Percentiles rank a stretch among this genome's conserved stretches.
Conservation (phyloP, 163 green algal genomes). For the Coccomyxa subellipsoidea region DNA sequence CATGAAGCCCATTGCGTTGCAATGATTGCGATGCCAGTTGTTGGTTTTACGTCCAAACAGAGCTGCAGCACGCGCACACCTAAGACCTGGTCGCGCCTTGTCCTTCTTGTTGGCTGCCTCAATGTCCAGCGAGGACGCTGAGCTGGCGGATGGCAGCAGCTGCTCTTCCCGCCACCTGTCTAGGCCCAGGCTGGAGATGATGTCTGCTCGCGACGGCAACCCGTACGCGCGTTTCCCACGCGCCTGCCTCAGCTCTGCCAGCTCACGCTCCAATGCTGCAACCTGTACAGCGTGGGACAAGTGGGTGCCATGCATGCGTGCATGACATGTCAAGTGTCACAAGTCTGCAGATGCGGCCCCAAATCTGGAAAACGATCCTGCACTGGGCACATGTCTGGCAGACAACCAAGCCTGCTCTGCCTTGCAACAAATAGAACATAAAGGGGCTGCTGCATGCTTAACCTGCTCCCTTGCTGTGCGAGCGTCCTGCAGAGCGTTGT, state of each 20-base stretch:
- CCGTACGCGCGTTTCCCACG: background rate
- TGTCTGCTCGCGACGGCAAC: conserved; percentile 1
- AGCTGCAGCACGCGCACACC: background rate
- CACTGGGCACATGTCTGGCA: background rate
- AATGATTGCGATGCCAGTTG: too few relatives aligned
- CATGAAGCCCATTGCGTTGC: too few relatives aligned
- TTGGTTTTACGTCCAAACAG: too few relatives aligned
- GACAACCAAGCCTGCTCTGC: too few relatives aligned
- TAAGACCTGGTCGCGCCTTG: background rate
- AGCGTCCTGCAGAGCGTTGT: background rate
- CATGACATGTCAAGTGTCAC: background rate
- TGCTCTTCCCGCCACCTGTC: background rate
- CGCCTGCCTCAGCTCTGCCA: conserved; percentile 9
- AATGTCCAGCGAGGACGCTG: background rate
- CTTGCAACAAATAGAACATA: too few relatives aligned
- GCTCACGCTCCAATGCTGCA: conserved; percentile 19
- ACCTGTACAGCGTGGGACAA: background rate
- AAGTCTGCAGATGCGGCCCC: background rate
- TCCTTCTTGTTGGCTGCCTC: background rate
- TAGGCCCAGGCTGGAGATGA: conserved; percentile 15
- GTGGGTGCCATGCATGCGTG: background rate
- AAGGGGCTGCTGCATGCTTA: background rate
- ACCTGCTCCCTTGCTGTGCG: background rate
- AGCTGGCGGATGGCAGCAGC: background rate
- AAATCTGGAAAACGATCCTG: background rate